These are phyloP conservation scores for Solidago caesia DNA, from an alignment of 129 eudicot genomes.

Conservation along the genomic window DNA sequence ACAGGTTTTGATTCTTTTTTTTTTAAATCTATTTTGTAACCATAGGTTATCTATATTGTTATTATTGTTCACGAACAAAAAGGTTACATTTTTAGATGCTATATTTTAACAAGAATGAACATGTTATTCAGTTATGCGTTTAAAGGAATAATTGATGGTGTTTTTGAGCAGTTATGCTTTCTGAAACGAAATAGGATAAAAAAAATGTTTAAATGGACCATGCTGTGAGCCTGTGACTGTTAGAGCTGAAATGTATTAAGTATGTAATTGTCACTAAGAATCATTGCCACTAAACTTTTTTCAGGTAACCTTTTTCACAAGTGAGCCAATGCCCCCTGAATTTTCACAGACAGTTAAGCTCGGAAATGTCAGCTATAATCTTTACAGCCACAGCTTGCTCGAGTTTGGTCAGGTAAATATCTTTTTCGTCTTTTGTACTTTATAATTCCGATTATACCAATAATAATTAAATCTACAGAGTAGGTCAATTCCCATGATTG, in stretches of 20 bases:
- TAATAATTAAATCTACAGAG: no score
- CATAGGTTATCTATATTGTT: neutral
- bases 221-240: neutral
- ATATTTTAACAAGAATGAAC: constrained; percentile 8
- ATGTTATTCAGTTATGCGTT: constrained; percentile 9
- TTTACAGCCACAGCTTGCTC: constrained; percentile 96
- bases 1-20: constrained; percentile 56
- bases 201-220: neutral
- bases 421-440: constrained; percentile 8
- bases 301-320: constrained; percentile 86
- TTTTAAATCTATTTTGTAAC: neutral
- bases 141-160: neutral
- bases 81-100: neutral
- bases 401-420: constrained; percentile 87
- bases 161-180: neutral
- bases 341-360: constrained; percentile 57
- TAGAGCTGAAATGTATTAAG: constrained; percentile 18
- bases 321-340: constrained; percentile 76
- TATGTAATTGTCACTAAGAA: constrained; percentile 19
- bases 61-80: neutral
- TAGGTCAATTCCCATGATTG: constrained; percentile 4
- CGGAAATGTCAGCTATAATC: constrained; percentile 77
- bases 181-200: neutral
- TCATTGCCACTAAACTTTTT: constrained; percentile 15
- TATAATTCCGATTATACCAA: neutral